phyloP scores from a whole-genome alignment of 495 filamentous ascomycete species.

The Penicillium longicatenatum region DNA sequence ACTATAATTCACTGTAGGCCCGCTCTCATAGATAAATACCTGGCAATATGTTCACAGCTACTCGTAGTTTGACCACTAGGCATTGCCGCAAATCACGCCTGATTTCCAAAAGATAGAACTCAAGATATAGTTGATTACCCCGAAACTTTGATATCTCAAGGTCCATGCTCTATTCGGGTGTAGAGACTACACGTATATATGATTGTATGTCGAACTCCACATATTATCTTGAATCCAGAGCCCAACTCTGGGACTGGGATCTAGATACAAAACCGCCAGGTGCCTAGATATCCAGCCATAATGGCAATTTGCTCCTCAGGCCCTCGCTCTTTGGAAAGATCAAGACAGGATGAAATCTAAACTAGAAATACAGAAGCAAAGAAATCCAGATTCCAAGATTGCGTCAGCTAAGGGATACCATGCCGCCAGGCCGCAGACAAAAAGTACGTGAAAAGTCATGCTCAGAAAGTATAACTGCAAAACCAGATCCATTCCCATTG shows the following conservation, averaged over 20 bases:
- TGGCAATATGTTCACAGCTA: too few species aligned
- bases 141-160: too few species aligned
- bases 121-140: too few species aligned
- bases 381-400: background rate
- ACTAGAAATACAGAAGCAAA: background rate
- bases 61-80: too few species aligned
- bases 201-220: too few species aligned
- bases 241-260: too few species aligned
- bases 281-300: background rate
- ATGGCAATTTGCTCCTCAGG: background rate
- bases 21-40: background rate
- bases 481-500: slow-evolving; percentile 19
- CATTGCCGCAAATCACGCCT: too few species aligned
- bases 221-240: too few species aligned
- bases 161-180: too few species aligned
- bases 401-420: background rate
- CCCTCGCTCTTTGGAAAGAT: background rate
- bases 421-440: background rate
- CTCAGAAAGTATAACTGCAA: slow-evolving; percentile 1
- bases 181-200: too few species aligned
- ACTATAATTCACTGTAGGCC: background rate
- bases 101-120: too few species aligned
- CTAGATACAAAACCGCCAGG: too few species aligned
- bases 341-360: background rate
- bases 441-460: background rate